Evolutionary conservation across 768 basidiomycete species (phyloP), one percentile per base, ranked within the genome.

Genomic region (Hortiboletus flavorubellus): DNA sequence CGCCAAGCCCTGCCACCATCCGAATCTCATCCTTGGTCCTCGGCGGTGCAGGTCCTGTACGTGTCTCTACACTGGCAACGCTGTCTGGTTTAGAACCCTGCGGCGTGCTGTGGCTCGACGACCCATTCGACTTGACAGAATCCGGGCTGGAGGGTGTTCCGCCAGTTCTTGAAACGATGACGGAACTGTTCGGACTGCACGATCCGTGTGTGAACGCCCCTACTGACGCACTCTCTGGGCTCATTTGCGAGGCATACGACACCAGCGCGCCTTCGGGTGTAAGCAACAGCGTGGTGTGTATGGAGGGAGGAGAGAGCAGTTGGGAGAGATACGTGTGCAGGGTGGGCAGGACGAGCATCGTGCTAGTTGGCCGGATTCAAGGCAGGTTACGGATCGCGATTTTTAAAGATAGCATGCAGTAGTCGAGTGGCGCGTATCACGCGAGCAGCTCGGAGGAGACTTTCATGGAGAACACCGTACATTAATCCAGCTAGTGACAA

Each of bases 251-350:
- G 6, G 85, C 84, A 62, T 77, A 83, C 2, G 86, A 87, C 21
- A 91, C 78, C 29, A 91, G 74, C 59, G 89, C 84, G 14, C 90
- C 90, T n/a, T 84, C 73, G 6, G 87, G 82, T 14, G 87, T 89
- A 54, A 90, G 73, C 31, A 91, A 75, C 40, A 84, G 77, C 2
- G 83, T 87, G 0, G 87, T 89, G 64, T 91, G 90, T 54, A 91
- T 68, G 31, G 75, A 69, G 0, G 85, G 83, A 8, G 80, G 78
- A 3, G 78, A 73, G 34, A 91, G 75, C 6, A 87, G 71, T 64
- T 87, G 83, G 29, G 80, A 73, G 29, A 91, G 81, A 37, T 87
- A 76, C 39, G 75, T 79, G 66, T 89, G 86, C 23, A 91, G 75
- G 37, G 80, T 78, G 34, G 85, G 80, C 35, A 91, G 79, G 61